These are phyloP conservation scores for Glutinoglossum americanum DNA, from an alignment of 495 filamentous ascomycete species.

Conservation along the genomic window DNA sequence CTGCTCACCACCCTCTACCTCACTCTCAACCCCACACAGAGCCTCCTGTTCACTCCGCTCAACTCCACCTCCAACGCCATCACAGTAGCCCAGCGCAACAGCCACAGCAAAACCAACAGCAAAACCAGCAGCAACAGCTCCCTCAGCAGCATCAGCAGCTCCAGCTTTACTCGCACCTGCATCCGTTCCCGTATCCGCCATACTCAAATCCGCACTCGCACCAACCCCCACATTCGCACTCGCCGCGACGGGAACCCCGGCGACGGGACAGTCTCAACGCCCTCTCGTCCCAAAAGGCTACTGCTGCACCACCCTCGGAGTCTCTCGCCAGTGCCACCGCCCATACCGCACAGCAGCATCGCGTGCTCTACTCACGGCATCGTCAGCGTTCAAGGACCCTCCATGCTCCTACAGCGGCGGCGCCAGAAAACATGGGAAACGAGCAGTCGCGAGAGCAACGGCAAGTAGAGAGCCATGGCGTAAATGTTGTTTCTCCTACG, in stretches of 20 bases:
- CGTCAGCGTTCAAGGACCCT: slow-evolving; percentile 8
- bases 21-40: background rate
- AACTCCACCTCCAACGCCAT: background rate
- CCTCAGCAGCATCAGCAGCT: background rate
- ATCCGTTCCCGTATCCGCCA: background rate
- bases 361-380: slow-evolving; percentile 6
- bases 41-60: slow-evolving; percentile 2
- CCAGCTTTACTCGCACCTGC: background rate
- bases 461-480: background rate
- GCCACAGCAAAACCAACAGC: slow-evolving; percentile 1
- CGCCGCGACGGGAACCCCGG: slow-evolving; percentile 11
- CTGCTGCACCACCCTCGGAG: slow-evolving; percentile 15
- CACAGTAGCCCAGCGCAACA: background rate
- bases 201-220: too few relatives aligned
- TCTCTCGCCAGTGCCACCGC: slow-evolving; percentile 13
- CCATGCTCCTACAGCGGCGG: slow-evolving; percentile 2
- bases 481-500: background rate
- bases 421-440: slow-evolving; percentile 8
- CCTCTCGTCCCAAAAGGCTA: slow-evolving; percentile 12
- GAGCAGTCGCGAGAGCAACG: slow-evolving; percentile 8
- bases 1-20: slow-evolving; percentile 3
- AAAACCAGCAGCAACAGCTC: background rate
- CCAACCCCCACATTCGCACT: background rate
- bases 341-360: slow-evolving; percentile 6
- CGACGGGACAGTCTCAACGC: slow-evolving; percentile 14